Evolutionary conservation across 345 rosid species (phyloP).

Genomic region (Camelina hispida): DNA sequence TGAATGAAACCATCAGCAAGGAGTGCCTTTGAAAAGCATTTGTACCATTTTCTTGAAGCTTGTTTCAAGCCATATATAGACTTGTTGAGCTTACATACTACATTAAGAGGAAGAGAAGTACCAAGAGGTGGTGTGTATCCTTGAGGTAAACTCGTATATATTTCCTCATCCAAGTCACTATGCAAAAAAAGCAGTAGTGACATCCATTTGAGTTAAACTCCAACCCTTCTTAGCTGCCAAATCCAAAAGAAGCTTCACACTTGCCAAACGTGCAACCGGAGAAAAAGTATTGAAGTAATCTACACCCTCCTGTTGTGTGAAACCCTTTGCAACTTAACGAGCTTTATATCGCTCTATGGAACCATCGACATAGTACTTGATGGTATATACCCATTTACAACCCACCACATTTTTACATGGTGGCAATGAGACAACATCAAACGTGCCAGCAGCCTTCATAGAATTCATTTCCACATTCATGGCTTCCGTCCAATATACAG

Average conservation of each 20-base stretch:
- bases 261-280: background rate
- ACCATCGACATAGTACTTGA: background rate
- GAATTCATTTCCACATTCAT: background rate
- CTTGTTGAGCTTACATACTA: background rate
- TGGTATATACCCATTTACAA: background rate
- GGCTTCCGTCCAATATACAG: background rate
- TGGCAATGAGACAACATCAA: background rate
- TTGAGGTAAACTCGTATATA: background rate
- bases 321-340: background rate
- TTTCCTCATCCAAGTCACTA: background rate
- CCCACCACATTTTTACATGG: background rate
- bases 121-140: background rate
- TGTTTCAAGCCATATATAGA: background rate
- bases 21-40: rapidly evolving
- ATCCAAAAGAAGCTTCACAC: background rate
- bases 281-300: background rate
- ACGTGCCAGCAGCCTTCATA: background rate
- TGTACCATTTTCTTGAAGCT: background rate
- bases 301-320: background rate
- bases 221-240: background rate
- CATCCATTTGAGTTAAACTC: background rate
- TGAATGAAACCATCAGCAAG: background rate
- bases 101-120: background rate
- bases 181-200: background rate
- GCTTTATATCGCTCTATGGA: background rate